Evolutionary conservation across 2,329 filamentous ascomycete genomes (phyloP), one percentile per base, ranked within the genome.

Genomic region (Colletotrichum lindemuthianum): DNA sequence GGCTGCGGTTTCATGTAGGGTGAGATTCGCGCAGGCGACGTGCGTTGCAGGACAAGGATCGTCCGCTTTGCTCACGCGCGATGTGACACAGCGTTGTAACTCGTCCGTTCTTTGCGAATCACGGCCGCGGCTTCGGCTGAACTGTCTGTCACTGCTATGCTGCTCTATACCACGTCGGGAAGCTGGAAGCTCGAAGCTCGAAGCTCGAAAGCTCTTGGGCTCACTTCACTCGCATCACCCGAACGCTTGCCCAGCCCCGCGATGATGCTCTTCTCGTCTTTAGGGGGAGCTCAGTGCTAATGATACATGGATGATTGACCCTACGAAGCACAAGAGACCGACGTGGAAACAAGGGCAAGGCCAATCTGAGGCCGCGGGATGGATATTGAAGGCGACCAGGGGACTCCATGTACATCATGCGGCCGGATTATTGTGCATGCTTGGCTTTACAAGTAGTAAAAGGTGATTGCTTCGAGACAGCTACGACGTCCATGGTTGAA

Each of bases 21-120:
- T 48, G 37, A 53, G 48, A 59, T 63, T n/a, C 15, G 41, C 45
- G 40, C 50, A 51, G 58, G 13, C 39, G 48, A 44, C 33, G 36
- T 43, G 49, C 40, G 51, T 41, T 15, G 51, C 59, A 43, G 40
- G 39, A 36, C 45, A 65, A 51, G 58, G 61, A 56, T 65, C 45
- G 34, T 9, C 52, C 44, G 32, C 60, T 60, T 51, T 37, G 49
- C 57, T 55, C 48, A 24, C 34, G 61, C 15, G 24, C 47, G 47
- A 61, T 61, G 41, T 57, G 51, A 65, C 47, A 61, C 47, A 36
- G 58, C 39, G 8, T 56, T 65, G 61, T 52, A 65, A 61, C 61
- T 41, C 47, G 39, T 47, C 32, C 33, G 58, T 65, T 47, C 41
- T 49, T 16, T 32, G 33, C 2, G 12, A 45, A 11, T 4, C 2